Percentiles rank a stretch among this genome's conserved stretches.
These are phyloP conservation scores for Epichloe elymi DNA, from an alignment of 2,329 filamentous ascomycete species.

Conservation along the genomic window DNA sequence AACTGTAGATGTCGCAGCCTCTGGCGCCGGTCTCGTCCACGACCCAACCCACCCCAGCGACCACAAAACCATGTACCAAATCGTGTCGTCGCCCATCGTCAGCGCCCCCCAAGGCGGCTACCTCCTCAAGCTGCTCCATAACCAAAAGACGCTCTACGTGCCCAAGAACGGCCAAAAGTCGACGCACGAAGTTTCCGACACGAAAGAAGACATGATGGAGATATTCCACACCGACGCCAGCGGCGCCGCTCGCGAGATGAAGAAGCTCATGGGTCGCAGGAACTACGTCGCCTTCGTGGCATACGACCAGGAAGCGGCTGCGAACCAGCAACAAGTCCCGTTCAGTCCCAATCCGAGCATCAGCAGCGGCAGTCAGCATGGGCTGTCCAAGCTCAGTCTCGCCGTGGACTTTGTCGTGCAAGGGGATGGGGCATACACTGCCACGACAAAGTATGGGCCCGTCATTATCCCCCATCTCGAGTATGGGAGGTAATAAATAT, in stretches of 20 bases:
- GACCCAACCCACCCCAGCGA: conserved; percentile 83
- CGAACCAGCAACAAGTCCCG: conserved; percentile 27
- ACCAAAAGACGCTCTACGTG: conserved; percentile 82
- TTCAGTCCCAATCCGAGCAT: conserved; percentile 25
- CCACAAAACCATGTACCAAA: conserved; percentile 99
- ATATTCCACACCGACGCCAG: conserved; percentile 92
- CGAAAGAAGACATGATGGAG: conserved; percentile 99
- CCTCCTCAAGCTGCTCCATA: conserved; percentile 89
- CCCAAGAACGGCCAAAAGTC: conserved; percentile 74
- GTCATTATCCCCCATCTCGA: conserved; percentile 86
- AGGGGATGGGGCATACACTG: conserved; percentile 67
- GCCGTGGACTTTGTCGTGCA: conserved; percentile 97
- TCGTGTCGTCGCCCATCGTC: conserved; percentile 86
- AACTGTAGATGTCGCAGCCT: conserved; percentile 62
- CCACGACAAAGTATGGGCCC: conserved; percentile 89
- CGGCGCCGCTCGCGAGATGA: conserved; percentile 68
- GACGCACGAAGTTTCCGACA: conserved; percentile 66
- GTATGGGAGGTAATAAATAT: conserved; percentile 37
- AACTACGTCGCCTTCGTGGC: conserved; percentile 93
- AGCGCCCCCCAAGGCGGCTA: conserved; percentile 76
- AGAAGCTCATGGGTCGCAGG: conserved; percentile 82
- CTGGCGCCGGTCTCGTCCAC: conserved; percentile 85
- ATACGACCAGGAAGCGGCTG: conserved; percentile 66
- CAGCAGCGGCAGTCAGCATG: conserved; percentile 25
- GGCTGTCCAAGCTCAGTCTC: conserved; percentile 60